Evolutionary conservation across 2,329 filamentous ascomycete species (phyloP).

Genomic region (Acephala macrosclerotiorum): DNA sequence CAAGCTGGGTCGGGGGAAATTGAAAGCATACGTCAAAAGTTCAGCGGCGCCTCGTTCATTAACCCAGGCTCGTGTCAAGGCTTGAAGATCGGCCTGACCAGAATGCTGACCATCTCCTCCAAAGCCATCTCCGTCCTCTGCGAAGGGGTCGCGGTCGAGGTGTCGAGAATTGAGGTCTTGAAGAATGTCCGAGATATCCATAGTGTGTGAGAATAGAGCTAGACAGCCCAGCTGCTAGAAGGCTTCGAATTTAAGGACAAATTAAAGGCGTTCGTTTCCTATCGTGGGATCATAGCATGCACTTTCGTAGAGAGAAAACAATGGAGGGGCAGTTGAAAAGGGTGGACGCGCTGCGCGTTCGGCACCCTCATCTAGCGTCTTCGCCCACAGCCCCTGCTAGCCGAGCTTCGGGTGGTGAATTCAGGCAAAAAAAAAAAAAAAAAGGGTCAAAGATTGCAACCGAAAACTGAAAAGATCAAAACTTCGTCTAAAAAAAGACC

Average conservation of each 20-base stretch:
- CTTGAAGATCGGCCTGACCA: slow-evolving; percentile 77
- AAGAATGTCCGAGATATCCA: slow-evolving; percentile 85
- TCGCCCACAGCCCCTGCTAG: background rate
- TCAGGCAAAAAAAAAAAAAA: too few relatives aligned
- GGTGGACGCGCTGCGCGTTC: background rate
- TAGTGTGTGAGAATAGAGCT: slow-evolving; percentile 43
- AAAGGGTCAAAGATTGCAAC: too few relatives aligned
- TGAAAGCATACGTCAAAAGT: slow-evolving; percentile 69
- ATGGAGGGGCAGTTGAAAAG: background rate
- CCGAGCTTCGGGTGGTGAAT: too few relatives aligned
- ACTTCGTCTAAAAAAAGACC: slow-evolving; percentile 10
- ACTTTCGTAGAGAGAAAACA: background rate
- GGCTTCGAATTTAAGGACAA: background rate
- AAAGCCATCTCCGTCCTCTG: slow-evolving; percentile 26
- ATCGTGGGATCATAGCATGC: background rate
- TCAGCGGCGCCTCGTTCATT: slow-evolving; percentile 91
- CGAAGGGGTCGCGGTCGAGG: slow-evolving; percentile 53
- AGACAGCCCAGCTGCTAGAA: too few relatives aligned
- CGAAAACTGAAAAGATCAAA: background rate
- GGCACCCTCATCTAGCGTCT: background rate
- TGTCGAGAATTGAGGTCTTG: slow-evolving; percentile 71
- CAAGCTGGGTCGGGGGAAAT: background rate
- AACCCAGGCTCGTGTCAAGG: slow-evolving; percentile 90
- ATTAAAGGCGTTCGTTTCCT: background rate
- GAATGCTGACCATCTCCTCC: slow-evolving; percentile 69